phyloP scores from a whole-genome alignment of 345 rosid genomes.

The Anastatica hierochuntica region DNA sequence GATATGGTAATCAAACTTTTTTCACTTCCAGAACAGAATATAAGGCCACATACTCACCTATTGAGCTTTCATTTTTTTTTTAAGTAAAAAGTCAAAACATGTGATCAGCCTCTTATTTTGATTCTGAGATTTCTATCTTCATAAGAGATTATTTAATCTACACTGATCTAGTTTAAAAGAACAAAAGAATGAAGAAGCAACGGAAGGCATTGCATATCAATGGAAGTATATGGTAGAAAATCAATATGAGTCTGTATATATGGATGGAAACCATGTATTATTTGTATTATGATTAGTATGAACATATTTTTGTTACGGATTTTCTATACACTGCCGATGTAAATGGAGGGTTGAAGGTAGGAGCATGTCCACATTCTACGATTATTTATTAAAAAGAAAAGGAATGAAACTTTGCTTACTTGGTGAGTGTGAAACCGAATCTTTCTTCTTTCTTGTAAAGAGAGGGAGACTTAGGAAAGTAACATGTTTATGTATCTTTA shows the following conservation, averaged over 20 bases:
- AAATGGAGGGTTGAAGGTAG: no score
- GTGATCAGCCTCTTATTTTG: slow-evolving; percentile 19
- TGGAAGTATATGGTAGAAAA: no score
- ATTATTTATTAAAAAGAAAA: no score
- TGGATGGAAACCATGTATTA: no score
- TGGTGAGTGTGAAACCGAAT: slow-evolving; percentile 16
- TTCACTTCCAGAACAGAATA: slow-evolving; percentile 26
- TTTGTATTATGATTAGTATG: no score
- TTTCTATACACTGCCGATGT: no score
- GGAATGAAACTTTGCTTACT: slow-evolving; percentile 15
- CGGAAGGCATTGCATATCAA: no score
- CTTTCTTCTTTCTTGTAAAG: slow-evolving; percentile 13
- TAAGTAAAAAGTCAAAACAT: slow-evolving; percentile 15
- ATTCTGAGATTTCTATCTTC: neutral
- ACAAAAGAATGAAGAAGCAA: no score
- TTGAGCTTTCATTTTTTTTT: slow-evolving; percentile 15
- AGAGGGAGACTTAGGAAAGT: slow-evolving; percentile 19
- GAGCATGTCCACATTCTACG: no score
- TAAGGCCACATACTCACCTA: slow-evolving; percentile 21
- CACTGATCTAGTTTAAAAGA: slow-evolving; percentile 1
- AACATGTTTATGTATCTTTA: slow-evolving; percentile 4
- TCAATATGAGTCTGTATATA: no score
- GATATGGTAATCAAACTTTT: slow-evolving; percentile 10
- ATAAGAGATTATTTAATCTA: neutral
- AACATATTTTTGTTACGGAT: no score